Conservation (phyloP, 257 asterid species). For the Catharanthus roseus region DNA sequence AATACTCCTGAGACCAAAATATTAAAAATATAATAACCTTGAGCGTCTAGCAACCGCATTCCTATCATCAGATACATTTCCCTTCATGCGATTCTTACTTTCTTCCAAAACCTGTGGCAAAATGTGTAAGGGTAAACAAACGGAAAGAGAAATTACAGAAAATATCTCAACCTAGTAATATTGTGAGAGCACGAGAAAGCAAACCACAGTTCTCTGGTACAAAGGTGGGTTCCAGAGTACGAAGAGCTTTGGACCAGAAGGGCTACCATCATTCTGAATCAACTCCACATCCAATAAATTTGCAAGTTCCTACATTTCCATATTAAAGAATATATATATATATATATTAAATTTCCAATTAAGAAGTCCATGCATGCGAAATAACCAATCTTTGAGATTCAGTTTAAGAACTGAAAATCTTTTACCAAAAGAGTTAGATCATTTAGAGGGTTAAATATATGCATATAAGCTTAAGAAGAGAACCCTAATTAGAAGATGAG, state of each 20-base stretch:
- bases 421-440: neutral
- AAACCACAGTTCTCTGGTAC: conserved; percentile 60
- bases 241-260: conserved; percentile 79
- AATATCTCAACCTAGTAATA: no score
- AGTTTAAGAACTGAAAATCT: neutral
- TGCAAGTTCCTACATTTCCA: conserved; percentile 62
- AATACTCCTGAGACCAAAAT: conserved; percentile 8
- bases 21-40: conserved; percentile 44
- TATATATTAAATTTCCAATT: neutral
- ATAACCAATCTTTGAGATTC: neutral
- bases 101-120: conserved; percentile 51
- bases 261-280: conserved; percentile 89
- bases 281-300: conserved; percentile 57
- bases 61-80: conserved; percentile 34
- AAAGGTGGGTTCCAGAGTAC: conserved; percentile 95
- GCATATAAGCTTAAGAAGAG: neutral
- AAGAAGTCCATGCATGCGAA: neutral
- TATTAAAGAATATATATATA: no score
- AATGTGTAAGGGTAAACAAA: conserved; percentile 4
- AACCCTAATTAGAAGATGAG: conserved; percentile 1
- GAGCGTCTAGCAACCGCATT: conserved; percentile 63
- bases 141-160: neutral
- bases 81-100: conserved; percentile 32
- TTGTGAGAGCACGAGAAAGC: conserved; percentile 18
- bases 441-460: conserved; percentile 6